Conservation (phyloP, 371 early-diverging fungal genomes). For the Massospora cicadina region DNA sequence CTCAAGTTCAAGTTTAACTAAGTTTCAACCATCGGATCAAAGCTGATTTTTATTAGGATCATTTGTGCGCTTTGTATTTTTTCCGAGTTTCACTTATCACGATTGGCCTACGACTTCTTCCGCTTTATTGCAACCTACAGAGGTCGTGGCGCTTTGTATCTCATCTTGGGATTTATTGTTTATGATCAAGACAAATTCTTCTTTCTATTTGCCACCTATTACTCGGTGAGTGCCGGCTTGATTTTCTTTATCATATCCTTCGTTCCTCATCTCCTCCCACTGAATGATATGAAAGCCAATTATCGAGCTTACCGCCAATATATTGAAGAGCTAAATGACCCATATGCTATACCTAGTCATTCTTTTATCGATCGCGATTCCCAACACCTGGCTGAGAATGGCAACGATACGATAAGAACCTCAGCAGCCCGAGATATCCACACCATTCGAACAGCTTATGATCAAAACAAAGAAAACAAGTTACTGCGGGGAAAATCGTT, state of each 20-base stretch:
- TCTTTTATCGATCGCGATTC: not conserved
- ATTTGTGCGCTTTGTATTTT: not conserved
- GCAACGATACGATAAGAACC: not conserved
- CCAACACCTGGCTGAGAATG: not conserved
- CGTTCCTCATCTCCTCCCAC: conserved; percentile 5
- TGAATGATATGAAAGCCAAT: conserved; percentile 4
- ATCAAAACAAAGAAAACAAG: not conserved
- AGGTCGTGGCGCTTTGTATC: conserved; percentile 2
- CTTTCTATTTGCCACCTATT: not conserved
- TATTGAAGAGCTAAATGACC: not conserved
- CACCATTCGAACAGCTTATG: not conserved
- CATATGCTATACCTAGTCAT: conserved; percentile 17
- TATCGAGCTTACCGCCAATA: conserved; percentile 5
- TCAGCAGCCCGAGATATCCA: not conserved
- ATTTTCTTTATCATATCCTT: conserved; percentile 1
- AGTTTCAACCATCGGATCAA: too few species aligned
- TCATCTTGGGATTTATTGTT: conserved; percentile 5
- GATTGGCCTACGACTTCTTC: not conserved
- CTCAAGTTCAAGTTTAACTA: too few species aligned
- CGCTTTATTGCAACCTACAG: conserved; percentile 2
- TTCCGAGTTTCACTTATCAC: not conserved
- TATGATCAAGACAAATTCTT: not conserved
- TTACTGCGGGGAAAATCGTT: not conserved
- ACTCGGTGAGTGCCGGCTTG: not conserved
- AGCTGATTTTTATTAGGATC: not conserved